A percentile compares a stretch with the other conserved stretches of the same genome.
These are phyloP conservation scores for Taiozyma onychis DNA, from an alignment of 1,139 yeast genomes.

Conservation along the genomic window DNA sequence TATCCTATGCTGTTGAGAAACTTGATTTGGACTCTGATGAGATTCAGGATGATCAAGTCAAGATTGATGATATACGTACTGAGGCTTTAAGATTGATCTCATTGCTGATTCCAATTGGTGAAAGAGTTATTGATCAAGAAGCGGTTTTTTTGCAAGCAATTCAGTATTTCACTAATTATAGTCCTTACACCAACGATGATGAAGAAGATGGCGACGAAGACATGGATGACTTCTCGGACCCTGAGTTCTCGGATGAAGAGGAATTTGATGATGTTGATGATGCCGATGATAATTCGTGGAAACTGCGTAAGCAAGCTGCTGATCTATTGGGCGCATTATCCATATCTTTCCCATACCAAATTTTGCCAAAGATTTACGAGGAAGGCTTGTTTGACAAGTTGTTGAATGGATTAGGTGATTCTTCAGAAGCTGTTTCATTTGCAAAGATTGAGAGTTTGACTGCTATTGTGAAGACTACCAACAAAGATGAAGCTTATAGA, in stretches of 20 bases:
- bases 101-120: constrained; percentile 26
- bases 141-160: constrained; percentile 32
- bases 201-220: constrained; percentile 24
- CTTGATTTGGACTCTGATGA: constrained; percentile 28
- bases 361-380: constrained; percentile 14
- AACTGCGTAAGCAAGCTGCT: constrained; percentile 53
- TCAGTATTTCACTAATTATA: constrained; percentile 43
- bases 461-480: constrained; percentile 25
- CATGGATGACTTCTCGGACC: constrained; percentile 23
- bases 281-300: constrained; percentile 65
- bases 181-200: constrained; percentile 43
- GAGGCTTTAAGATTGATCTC: constrained; percentile 42
- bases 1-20: constrained; percentile 23
- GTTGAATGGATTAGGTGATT: constrained; percentile 29
- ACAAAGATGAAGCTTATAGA: constrained; percentile 21
- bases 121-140: constrained; percentile 24
- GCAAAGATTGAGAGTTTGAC: constrained; percentile 29
- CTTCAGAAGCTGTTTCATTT: constrained; percentile 33
- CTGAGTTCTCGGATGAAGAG: constrained; percentile 34
- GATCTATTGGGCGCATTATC: constrained; percentile 39
- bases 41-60: constrained; percentile 29
- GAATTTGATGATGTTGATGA: constrained; percentile 37
- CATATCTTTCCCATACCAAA: constrained; percentile 27
- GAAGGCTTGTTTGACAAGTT: constrained; percentile 24
- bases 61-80: constrained; percentile 45